These are phyloP conservation scores for Beauveria varroae DNA, from an alignment of 2,329 filamentous ascomycete species.

Conservation along the genomic window DNA sequence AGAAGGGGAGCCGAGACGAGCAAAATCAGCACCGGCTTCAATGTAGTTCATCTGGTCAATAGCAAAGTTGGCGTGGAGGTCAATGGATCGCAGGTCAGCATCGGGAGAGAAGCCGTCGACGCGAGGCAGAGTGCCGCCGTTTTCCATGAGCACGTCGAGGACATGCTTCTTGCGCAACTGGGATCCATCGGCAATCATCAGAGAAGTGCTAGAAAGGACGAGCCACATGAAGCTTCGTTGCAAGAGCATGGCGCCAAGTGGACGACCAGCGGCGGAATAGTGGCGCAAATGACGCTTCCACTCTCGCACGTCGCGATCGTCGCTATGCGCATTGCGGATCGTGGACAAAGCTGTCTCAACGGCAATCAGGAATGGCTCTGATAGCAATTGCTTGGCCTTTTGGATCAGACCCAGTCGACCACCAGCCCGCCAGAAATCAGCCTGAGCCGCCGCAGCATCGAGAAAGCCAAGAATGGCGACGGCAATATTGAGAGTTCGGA, in stretches of 20 bases:
- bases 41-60: conserved; percentile 78
- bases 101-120: conserved; percentile 33
- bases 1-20: conserved; percentile 69
- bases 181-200: conserved; percentile 59
- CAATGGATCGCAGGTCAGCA: conserved; percentile 48
- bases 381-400: conserved; percentile 64
- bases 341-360: conserved; percentile 87
- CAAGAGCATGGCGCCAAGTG: conserved; percentile 83
- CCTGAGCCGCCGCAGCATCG: conserved; percentile 69
- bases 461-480: conserved; percentile 88
- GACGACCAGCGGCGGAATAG: conserved; percentile 71
- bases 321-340: conserved; percentile 68
- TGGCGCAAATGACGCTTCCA: conserved; percentile 84
- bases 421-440: conserved; percentile 70
- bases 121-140: conserved; percentile 29
- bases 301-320: conserved; percentile 61
- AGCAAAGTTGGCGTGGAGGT: conserved; percentile 63
- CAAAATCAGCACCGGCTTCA: conserved; percentile 84
- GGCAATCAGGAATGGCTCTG: conserved; percentile 75
- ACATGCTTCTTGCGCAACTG: conserved; percentile 55
- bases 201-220: conserved; percentile 68
- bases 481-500: conserved; percentile 65
- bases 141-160: conserved; percentile 64
- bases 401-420: conserved; percentile 69
- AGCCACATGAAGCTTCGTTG: conserved; percentile 85